These are phyloP conservation scores for Podaxis rugospora DNA, from an alignment of 768 basidiomycete genomes.

Conservation along the genomic window DNA sequence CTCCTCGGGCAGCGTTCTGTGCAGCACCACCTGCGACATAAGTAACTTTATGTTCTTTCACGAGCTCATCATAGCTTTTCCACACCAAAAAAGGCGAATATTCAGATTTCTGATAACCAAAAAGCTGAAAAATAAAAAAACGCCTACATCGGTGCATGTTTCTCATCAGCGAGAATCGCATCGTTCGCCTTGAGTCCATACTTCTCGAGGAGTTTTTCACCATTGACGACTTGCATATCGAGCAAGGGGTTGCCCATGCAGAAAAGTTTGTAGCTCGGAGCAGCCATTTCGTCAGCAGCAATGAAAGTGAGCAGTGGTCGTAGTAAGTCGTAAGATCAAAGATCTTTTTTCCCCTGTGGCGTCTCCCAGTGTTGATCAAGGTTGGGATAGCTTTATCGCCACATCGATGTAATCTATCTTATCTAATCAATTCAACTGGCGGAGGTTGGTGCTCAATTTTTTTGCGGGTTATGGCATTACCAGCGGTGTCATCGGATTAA, in stretches of 20 bases:
- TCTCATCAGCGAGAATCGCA: constrained; percentile 89
- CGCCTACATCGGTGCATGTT: constrained; percentile 81
- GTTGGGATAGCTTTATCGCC: background rate
- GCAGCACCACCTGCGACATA: constrained; percentile 98
- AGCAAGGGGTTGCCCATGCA: constrained; percentile 95
- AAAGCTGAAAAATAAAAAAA: background rate
- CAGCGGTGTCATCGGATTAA: background rate
- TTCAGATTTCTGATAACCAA: background rate
- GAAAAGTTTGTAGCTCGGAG: constrained; percentile 62
- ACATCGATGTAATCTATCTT: constrained; percentile 11
- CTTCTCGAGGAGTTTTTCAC: constrained; percentile 81
- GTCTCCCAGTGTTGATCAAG: background rate
- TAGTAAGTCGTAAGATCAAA: background rate
- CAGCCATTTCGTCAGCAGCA: constrained; percentile 27
- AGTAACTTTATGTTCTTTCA: constrained; percentile 67
- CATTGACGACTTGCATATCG: constrained; percentile 89
- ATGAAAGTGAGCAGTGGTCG: background rate
- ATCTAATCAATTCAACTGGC: constrained; percentile 2
- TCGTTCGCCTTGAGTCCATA: constrained; percentile 92
- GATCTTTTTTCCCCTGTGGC: background rate
- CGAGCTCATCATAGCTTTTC: constrained; percentile 83
- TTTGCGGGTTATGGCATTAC: background rate
- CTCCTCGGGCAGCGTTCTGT: constrained; percentile 95
- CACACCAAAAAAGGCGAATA: background rate
- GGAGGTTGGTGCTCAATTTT: background rate